Conservation (phyloP, 2,329 filamentous ascomycete species). For the Aspergillus floridensis region DNA sequence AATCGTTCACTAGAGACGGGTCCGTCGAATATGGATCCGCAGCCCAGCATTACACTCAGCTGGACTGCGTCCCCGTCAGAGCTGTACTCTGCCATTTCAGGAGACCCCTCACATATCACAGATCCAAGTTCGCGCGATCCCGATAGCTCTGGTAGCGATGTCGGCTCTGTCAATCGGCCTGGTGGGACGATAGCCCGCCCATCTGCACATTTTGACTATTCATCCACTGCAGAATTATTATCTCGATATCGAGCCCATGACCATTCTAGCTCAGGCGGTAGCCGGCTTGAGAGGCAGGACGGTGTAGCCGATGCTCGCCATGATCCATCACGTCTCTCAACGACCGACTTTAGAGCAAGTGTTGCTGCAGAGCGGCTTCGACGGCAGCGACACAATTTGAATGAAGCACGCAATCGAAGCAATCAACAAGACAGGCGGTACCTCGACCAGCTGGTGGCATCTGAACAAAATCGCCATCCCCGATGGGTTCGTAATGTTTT, state of each 20-base stretch:
- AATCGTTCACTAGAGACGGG: conserved; percentile 26
- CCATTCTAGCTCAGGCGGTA: conserved; percentile 37
- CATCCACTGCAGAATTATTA: conserved; percentile 20
- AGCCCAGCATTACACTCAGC: conserved; percentile 36
- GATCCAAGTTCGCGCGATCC: conserved; percentile 24
- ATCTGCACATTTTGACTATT: conserved; percentile 22
- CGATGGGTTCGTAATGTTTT: conserved; percentile 39
- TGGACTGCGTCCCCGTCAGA: conserved; percentile 44
- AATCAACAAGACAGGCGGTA: conserved; percentile 34
- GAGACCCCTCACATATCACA: conserved; percentile 20
- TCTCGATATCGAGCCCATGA: conserved; percentile 27
- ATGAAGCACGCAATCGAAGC: conserved; percentile 33
- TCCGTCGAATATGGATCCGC: conserved; percentile 26
- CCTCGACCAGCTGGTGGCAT: conserved; percentile 32
- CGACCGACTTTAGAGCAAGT: conserved; percentile 37
- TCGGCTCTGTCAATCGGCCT: conserved; percentile 13
- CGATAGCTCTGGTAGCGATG: conserved; percentile 25
- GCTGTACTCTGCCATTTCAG: conserved; percentile 30
- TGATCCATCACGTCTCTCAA: conserved; percentile 28
- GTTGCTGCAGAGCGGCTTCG: conserved; percentile 41
- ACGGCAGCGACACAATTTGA: conserved; percentile 36
- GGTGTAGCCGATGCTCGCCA: conserved; percentile 25
- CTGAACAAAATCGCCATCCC: conserved; percentile 37
- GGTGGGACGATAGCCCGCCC: conserved; percentile 18
- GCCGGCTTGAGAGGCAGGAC: conserved; percentile 30